Conservation (phyloP, 208 protist species). For the Leishmania aethiopica region DNA sequence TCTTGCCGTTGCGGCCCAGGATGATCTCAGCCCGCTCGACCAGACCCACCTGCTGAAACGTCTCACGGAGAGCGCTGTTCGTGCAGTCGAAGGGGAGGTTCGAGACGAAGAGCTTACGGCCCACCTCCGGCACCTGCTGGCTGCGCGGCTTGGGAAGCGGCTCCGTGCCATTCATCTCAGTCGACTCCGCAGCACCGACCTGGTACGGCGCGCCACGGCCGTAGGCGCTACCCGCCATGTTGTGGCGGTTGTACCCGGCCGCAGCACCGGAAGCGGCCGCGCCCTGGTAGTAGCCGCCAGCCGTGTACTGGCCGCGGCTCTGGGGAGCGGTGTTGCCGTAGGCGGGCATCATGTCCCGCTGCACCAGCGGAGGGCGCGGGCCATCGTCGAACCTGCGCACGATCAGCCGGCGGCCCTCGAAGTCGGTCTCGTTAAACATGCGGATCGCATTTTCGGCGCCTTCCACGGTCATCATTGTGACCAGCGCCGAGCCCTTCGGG, state of each 20-base stretch:
- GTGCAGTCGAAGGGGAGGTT: slow-evolving; percentile 89
- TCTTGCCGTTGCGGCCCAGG: slow-evolving; percentile 68
- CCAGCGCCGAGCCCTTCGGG: slow-evolving; percentile 85
- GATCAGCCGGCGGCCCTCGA: slow-evolving; percentile 88
- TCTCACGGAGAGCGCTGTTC: slow-evolving; percentile 65
- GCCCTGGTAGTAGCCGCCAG: slow-evolving; percentile 22
- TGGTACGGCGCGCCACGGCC: slow-evolving; percentile 23
- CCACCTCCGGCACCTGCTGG: slow-evolving; percentile 64
- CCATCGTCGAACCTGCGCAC: slow-evolving; percentile 86
- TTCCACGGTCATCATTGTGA: slow-evolving; percentile 79
- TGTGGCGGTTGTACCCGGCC: slow-evolving; percentile 23
- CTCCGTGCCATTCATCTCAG: slow-evolving; percentile 37
- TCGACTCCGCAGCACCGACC: slow-evolving; percentile 19
- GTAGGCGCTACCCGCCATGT: slow-evolving; percentile 18
- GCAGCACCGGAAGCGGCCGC: slow-evolving; percentile 8
- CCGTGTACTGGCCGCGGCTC: slow-evolving; percentile 25
- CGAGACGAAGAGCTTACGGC: slow-evolving; percentile 78
- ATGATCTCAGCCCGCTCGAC: slow-evolving; percentile 85
- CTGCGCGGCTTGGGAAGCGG: slow-evolving; percentile 81
- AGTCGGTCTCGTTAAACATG: slow-evolving; percentile 86
- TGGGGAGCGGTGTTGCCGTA: slow-evolving; percentile 38
- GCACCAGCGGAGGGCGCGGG: slow-evolving; percentile 70
- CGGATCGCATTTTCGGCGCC: slow-evolving; percentile 73
- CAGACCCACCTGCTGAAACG: slow-evolving; percentile 79
- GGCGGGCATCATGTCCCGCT: slow-evolving; percentile 77